These are phyloP conservation scores for Coprinellus aureogranulatus DNA, from an alignment of 768 basidiomycete species.

Conservation along the genomic window DNA sequence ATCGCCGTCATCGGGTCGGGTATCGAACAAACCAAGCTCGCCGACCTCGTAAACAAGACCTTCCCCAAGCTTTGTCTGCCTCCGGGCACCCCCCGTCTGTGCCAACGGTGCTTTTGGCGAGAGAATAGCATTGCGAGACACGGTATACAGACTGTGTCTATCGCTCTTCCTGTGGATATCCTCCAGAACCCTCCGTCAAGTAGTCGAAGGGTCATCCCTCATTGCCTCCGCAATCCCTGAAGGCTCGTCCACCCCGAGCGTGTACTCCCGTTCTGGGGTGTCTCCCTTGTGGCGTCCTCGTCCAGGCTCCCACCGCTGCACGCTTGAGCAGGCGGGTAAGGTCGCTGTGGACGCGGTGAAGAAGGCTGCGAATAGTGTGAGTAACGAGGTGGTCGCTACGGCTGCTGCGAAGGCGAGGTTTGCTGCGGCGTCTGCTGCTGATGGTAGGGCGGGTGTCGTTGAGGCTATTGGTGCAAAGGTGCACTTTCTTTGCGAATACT, in stretches of 20 bases:
- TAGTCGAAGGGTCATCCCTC: conserved; percentile 79
- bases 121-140: conserved; percentile 68
- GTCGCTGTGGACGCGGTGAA: conserved; percentile 67
- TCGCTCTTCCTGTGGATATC: conserved; percentile 78
- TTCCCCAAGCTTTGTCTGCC: conserved; percentile 47
- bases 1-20: conserved; percentile 86
- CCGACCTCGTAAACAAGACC: conserved; percentile 68
- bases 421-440: conserved; percentile 63
- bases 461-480: conserved; percentile 66
- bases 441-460: conserved; percentile 68
- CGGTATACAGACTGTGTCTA: conserved; percentile 74
- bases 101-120: conserved; percentile 70
- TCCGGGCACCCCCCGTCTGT: conserved; percentile 30
- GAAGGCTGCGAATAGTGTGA: conserved; percentile 57
- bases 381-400: conserved; percentile 68
- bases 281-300: conserved; percentile 80
- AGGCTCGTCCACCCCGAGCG: conserved; percentile 63
- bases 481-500: conserved; percentile 19
- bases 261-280: conserved; percentile 92
- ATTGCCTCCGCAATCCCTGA: conserved; percentile 58
- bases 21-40: conserved; percentile 68
- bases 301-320: conserved; percentile 65
- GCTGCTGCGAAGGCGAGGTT: conserved; percentile 91
- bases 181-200: conserved; percentile 78
- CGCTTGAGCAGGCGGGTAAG: conserved; percentile 66